These are phyloP conservation scores for Mallotus japonicus DNA, from an alignment of 441 rosid genomes.

Conservation along the genomic window DNA sequence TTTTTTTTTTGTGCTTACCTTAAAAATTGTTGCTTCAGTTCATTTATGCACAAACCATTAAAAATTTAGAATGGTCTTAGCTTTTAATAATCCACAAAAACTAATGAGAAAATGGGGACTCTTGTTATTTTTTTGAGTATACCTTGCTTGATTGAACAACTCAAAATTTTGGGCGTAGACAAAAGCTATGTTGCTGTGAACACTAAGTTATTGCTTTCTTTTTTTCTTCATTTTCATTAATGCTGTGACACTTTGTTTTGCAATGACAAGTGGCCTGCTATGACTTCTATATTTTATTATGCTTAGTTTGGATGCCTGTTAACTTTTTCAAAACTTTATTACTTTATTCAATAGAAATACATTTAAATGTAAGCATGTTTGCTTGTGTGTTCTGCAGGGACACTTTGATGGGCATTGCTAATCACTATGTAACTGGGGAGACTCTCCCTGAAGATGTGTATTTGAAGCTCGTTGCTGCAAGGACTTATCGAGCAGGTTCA, in stretches of 20 bases:
- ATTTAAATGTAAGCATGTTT: neutral
- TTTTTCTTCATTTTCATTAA: neutral
- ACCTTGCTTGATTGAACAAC: neutral
- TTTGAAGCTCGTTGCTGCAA: slow-evolving; percentile 86
- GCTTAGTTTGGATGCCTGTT: neutral
- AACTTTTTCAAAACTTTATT: neutral
- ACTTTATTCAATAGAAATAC: neutral
- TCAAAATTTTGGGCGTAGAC: neutral
- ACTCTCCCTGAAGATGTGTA: slow-evolving; percentile 83
- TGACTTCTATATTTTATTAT: neutral
- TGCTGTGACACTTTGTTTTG: neutral
- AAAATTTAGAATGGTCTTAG: neutral
- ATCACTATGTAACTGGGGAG: slow-evolving; percentile 84
- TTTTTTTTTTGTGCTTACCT: too few relatives aligned
- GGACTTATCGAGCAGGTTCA: slow-evolving; percentile 88
- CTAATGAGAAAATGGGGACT: neutral
- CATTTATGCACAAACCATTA: neutral
- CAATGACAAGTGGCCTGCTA: neutral
- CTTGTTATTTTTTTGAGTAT: too few relatives aligned
- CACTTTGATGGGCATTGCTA: slow-evolving; percentile 90
- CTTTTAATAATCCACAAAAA: neutral
- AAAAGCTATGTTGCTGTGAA: neutral
- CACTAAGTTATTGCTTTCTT: neutral
- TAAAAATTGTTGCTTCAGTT: too few relatives aligned
- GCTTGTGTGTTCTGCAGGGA: slow-evolving; percentile 47